Conservation (phyloP, 441 rosid genomes). For the Kokia cookei region DNA sequence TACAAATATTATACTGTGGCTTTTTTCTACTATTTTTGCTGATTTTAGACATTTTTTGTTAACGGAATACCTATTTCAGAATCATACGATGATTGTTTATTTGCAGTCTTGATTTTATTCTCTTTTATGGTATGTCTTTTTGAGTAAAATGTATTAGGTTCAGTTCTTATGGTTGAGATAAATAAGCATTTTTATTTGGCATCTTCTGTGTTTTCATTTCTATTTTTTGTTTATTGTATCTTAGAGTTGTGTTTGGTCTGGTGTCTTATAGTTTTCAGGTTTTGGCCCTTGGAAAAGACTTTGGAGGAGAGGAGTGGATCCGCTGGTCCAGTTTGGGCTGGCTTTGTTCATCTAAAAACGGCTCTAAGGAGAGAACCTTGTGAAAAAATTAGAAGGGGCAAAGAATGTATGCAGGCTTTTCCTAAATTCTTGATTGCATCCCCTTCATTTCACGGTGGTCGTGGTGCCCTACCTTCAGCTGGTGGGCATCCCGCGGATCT, state of each 20-base stretch:
- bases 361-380: conserved; percentile 21
- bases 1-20: background rate
- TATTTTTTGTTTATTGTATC: background rate
- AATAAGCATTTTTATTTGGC: background rate
- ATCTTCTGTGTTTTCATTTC: background rate
- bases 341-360: conserved; percentile 24
- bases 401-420: conserved; percentile 14
- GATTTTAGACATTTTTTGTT: background rate
- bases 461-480: conserved; percentile 44
- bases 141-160: background rate
- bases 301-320: background rate
- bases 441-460: conserved; percentile 47
- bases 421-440: conserved; percentile 33
- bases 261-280: background rate
- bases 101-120: background rate
- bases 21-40: background rate
- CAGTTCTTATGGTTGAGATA: background rate
- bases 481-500: conserved; percentile 51
- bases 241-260: background rate
- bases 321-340: conserved; percentile 30
- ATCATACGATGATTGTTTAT: background rate
- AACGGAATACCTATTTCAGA: background rate
- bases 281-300: conserved; percentile 1
- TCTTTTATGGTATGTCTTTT: background rate
- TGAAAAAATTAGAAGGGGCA: conserved; percentile 17